Evolutionary conservation across 768 basidiomycete species (phyloP).

Genomic region (Mycena pura): DNA sequence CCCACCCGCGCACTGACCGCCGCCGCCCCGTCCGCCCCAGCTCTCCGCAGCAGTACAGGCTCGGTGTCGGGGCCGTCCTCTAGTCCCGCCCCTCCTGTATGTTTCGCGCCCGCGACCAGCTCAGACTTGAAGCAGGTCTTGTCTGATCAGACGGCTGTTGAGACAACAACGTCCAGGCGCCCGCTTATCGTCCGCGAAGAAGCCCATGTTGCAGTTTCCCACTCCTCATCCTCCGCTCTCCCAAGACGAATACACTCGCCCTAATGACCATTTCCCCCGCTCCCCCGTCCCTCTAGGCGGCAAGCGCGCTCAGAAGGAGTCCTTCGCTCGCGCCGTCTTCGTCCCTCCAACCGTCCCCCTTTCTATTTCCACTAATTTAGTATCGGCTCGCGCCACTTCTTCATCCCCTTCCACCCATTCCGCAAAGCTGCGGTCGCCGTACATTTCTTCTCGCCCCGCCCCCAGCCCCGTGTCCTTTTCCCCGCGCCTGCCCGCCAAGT

Average conservation of each 20-base stretch:
- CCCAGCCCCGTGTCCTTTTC: slow-evolving; percentile 39
- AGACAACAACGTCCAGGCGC: slow-evolving; percentile 10
- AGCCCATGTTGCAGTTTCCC: slow-evolving; percentile 69
- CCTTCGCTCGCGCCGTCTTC: slow-evolving; percentile 37
- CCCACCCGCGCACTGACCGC: slow-evolving; percentile 30
- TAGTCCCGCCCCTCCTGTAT: slow-evolving; percentile 44
- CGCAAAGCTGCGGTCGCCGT: slow-evolving; percentile 45
- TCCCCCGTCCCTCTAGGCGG: slow-evolving; percentile 34
- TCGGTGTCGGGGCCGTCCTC: slow-evolving; percentile 38
- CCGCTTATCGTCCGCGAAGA: slow-evolving; percentile 32
- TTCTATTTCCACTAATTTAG: slow-evolving; percentile 37
- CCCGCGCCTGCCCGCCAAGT: slow-evolving; percentile 32
- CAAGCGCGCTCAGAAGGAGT: slow-evolving; percentile 50
- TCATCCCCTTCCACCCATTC: slow-evolving; percentile 38
- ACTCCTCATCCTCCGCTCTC: slow-evolving; percentile 48
- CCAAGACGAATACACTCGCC: slow-evolving; percentile 47
- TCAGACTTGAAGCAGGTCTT: slow-evolving; percentile 66
- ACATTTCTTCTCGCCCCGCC: slow-evolving; percentile 43
- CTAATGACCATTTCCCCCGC: slow-evolving; percentile 46
- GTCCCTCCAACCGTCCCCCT: slow-evolving; percentile 26
- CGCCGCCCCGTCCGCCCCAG: slow-evolving; percentile 9
- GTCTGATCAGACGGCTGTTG: slow-evolving; percentile 52
- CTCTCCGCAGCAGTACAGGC: slow-evolving; percentile 28
- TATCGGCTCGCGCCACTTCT: slow-evolving; percentile 17
- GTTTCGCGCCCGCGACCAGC: slow-evolving; percentile 45